Base-by-base conservation (phyloP, 1,284 basidiomycete species). In the Ganoderma meredithae region DNA sequence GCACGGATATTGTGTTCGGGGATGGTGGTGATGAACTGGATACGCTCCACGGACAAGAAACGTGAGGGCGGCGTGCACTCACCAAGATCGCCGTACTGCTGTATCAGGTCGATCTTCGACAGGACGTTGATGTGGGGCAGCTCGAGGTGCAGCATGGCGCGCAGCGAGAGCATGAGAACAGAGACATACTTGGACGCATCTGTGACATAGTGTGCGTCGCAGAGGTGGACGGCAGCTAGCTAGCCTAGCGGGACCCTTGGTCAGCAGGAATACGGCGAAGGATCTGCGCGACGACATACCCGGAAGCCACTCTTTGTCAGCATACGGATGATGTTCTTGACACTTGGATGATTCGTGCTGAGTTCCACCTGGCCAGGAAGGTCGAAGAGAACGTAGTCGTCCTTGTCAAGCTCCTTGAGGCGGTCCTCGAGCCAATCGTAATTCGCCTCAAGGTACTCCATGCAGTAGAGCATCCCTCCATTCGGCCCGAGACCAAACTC, bases 91-190 rank as follows among this genome's bases (percentile, higher is more conserved):
- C 95, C 96, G 73, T 96, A 96, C 72, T 92, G 88, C 17, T 88
- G 84, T 19, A 99, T 84, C 27, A 99, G 83, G 81, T 99, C 98
- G 64, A 99, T 88, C 81, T 99, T 99, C 41, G 95, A 96, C 17
- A 99, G 85, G 1, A 99, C 97, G 76, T 99, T 99, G 81, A 99
- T 85, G 79, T 99, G 98, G 0, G 98, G 98, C 33, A 99, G 86
- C 78, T 98, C 98, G 65, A 99, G 87, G 77, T 98, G 96, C n/a
- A 99, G 86, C 98, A 99, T 99, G 22, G 97, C 95, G 60, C 97
- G 88, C 27, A 99, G 85, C 7, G 96, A 95, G 5, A 99, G 88
- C 44, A 99, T 86, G 53, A 99, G 86, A 13, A 99, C 90, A 1
- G 97, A 95, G 66, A 99, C 88, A 80, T 98, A 99, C 82, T 98